Percentiles rank a stretch among this genome's conserved stretches.
Evolutionary conservation across 176 grass and related monocot genomes (phyloP).

Genomic region (Areca catechu): DNA sequence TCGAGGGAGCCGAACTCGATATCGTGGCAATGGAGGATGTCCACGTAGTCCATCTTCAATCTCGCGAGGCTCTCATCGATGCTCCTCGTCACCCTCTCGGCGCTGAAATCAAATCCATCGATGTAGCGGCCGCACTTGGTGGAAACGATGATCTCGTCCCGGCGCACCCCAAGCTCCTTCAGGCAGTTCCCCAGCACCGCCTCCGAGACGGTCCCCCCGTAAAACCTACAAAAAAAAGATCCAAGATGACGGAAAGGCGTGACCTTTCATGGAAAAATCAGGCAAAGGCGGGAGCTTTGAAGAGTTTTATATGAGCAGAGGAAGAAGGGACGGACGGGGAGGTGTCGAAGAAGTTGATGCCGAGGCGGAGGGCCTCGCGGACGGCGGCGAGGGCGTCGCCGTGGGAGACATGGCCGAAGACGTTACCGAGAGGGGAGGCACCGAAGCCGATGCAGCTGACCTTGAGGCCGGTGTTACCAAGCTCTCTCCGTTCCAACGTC

Average conservation of each 20-base stretch:
- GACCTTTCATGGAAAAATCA: background rate
- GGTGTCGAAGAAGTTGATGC: conserved; percentile 95
- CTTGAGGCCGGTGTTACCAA: conserved; percentile 58
- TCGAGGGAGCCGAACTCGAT: conserved; percentile 82
- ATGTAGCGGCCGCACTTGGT: conserved; percentile 84
- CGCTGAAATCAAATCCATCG: conserved; percentile 85
- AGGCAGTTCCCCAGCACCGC: conserved; percentile 78
- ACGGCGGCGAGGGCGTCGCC: conserved; percentile 53
- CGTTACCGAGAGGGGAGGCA: conserved; percentile 73
- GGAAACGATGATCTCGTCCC: conserved; percentile 51
- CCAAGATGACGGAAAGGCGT: background rate
- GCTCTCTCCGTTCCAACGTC: conserved; percentile 56
- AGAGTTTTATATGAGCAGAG: too few relatives aligned
- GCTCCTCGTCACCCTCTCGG: conserved; percentile 47
- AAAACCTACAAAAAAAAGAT: conserved; percentile 44
- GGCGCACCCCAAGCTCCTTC: conserved; percentile 37
- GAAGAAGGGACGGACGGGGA: conserved; percentile 44
- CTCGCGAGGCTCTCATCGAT: conserved; percentile 71
- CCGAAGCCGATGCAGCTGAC: conserved; percentile 75
- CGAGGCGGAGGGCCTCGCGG: conserved; percentile 60
- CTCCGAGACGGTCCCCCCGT: conserved; percentile 68
- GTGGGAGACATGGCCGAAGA: conserved; percentile 52
- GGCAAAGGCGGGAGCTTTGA: background rate
- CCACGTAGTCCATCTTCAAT: conserved; percentile 70
- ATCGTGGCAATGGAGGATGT: conserved; percentile 82